Evolutionary conservation across 23 red algal species (phyloP), one percentile per base, ranked within the genome.

Genomic region (Porphyridium purpureum): DNA sequence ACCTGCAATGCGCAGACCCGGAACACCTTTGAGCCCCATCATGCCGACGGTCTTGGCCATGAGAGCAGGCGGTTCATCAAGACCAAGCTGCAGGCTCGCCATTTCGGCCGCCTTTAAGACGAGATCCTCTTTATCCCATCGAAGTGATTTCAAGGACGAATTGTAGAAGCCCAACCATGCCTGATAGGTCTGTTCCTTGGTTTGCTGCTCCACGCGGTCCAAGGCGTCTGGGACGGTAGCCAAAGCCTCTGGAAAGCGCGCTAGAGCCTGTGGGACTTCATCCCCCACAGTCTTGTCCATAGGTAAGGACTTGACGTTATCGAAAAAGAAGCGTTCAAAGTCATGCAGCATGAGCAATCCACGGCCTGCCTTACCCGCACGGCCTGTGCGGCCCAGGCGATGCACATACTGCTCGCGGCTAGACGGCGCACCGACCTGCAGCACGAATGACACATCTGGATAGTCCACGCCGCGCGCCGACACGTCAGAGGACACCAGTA

Each of bases 121-220:
- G 6, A 81, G 30, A 25, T 52, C 38, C 40, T 81, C 64, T 24
- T 63, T 67, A 15, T 52, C 42, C 34, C 51, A 69, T 15, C 54
- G 31, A 35, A 81, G 75, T 21, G 23, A 7, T 49, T 41, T 44
- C 25, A 67, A 28, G 23, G 62, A 29, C 25, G 50, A 35, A 14
- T 69, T 55, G 48, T 81, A 81, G 24, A 81, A 81, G 17, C 75
- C 64, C 14, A 81, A 55, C 48, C 52, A 81, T 33, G 63, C 75
- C 25, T 67, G 75, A 32, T 70, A 81, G 5, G 62, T 64, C 32
- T n/a, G 41, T 9, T 29, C 41, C 35, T 59, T 70, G 40, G 63
- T 8, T 11, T n/a, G 0, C 15, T 55, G 15, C 15, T 21, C 15
- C 24, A 55, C 24, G 24, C 14, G 3, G 0, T n/a, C 51, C 15